These are phyloP conservation scores for Cardamine chenopodiifolia DNA, from an alignment of 345 rosid genomes.

Conservation along the genomic window DNA sequence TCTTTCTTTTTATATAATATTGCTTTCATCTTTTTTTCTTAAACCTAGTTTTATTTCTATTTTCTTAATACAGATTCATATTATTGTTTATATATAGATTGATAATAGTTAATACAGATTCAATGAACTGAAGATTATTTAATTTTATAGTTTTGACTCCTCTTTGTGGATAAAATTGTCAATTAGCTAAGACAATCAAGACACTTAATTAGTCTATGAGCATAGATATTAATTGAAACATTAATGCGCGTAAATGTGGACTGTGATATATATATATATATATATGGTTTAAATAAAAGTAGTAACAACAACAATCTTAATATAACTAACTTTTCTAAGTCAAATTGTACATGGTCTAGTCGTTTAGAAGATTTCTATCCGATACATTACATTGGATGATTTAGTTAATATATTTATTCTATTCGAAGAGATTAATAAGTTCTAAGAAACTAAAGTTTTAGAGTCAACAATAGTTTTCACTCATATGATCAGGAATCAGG, in stretches of 20 bases:
- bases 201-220: constrained; percentile 7
- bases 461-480: background rate
- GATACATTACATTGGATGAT: background rate
- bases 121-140: constrained; percentile 23
- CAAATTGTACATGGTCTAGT: background rate
- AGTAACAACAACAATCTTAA: background rate
- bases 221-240: constrained; percentile 14
- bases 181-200: constrained; percentile 11
- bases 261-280: no score
- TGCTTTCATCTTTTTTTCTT: background rate
- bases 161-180: constrained; percentile 11
- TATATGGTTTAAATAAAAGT: background rate
- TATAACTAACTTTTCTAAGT: background rate
- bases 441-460: background rate
- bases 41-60: background rate
- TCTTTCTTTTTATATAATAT: background rate
- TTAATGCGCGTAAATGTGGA: constrained; percentile 28
- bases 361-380: background rate
- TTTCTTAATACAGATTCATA: background rate
- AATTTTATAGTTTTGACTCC: constrained; percentile 20
- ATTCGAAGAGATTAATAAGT: background rate
- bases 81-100: background rate
- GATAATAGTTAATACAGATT: background rate
- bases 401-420: background rate
- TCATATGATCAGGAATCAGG: no score